Percentiles rank a stretch among this genome's conserved stretches.
Evolutionary conservation across 805 yeast species (phyloP).

Genomic region (Saccharomycopsis selenospora): DNA sequence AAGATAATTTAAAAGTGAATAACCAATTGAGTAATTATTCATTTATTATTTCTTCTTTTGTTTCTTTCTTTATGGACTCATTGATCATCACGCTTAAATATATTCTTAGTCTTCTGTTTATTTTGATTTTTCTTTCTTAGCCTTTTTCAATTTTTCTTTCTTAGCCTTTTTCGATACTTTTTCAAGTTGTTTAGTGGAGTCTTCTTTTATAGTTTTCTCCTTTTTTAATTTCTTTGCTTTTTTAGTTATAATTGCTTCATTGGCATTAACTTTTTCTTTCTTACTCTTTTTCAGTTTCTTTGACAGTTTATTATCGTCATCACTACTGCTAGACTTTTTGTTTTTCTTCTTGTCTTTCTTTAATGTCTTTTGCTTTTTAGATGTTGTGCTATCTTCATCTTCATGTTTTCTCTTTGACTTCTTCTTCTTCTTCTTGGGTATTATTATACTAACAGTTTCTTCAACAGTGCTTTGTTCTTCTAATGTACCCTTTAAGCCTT

Average conservation of each 20-base stretch:
- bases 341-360: conserved; percentile 24
- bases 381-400: conserved; percentile 13
- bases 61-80: no score
- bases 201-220: conserved; percentile 24
- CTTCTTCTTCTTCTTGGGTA: conserved; percentile 14
- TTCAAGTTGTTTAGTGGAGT: no score
- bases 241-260: conserved; percentile 23
- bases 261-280: conserved; percentile 25
- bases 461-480: conserved; percentile 12
- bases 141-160: no score
- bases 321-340: conserved; percentile 22
- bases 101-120: no score
- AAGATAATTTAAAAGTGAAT: no score
- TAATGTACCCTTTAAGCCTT: conserved; percentile 72
- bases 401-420: conserved; percentile 21
- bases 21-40: no score
- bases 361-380: conserved; percentile 22
- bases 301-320: conserved; percentile 20
- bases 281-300: conserved; percentile 24
- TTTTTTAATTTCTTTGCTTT: conserved; percentile 24
- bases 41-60: no score
- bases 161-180: no score
- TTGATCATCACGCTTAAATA: no score
- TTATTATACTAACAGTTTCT: not conserved
- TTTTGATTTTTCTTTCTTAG: no score